These are phyloP conservation scores for Pythium chondricola DNA, from an alignment of 352 stramenopile genomes.

Conservation along the genomic window DNA sequence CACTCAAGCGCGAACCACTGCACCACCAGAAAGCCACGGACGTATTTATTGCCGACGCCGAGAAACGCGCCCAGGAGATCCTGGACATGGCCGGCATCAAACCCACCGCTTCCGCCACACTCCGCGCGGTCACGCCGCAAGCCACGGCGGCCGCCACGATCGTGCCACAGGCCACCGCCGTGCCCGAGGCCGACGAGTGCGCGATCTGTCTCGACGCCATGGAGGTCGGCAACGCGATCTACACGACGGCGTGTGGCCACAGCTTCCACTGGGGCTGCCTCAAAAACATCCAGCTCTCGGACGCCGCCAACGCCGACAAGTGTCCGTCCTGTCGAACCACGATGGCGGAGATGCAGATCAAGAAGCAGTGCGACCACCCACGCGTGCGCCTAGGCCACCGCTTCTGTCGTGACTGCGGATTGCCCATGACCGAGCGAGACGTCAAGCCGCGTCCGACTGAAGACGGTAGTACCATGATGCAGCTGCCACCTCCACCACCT, in stretches of 20 bases:
- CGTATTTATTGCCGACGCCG: slow-evolving; percentile 50
- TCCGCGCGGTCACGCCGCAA: slow-evolving; percentile 6
- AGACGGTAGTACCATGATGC: background rate
- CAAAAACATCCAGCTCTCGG: slow-evolving; percentile 76
- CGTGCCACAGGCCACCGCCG: slow-evolving; percentile 32
- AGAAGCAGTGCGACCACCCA: slow-evolving; percentile 79
- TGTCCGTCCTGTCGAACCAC: slow-evolving; percentile 70
- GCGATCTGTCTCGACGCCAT: slow-evolving; percentile 82
- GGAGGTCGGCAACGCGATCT: slow-evolving; percentile 75
- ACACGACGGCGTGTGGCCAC: slow-evolving; percentile 76
- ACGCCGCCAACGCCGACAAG: slow-evolving; percentile 79
- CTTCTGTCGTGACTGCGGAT: slow-evolving; percentile 76
- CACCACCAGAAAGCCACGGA: slow-evolving; percentile 29
- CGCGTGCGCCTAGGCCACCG: slow-evolving; percentile 71
- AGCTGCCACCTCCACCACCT: no score
- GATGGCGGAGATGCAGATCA: slow-evolving; percentile 79
- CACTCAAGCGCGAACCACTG: background rate
- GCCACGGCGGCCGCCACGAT: slow-evolving; percentile 11
- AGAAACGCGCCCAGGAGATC: slow-evolving; percentile 45
- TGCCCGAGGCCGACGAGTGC: slow-evolving; percentile 70
- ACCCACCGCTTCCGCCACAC: background rate
- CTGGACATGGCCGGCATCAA: slow-evolving; percentile 20
- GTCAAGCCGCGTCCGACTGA: slow-evolving; percentile 60
- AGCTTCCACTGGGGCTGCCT: slow-evolving; percentile 84
- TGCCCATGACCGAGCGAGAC: slow-evolving; percentile 46